These are phyloP conservation scores for Mycena galericulata DNA, from an alignment of 768 basidiomycete species.

Conservation along the genomic window DNA sequence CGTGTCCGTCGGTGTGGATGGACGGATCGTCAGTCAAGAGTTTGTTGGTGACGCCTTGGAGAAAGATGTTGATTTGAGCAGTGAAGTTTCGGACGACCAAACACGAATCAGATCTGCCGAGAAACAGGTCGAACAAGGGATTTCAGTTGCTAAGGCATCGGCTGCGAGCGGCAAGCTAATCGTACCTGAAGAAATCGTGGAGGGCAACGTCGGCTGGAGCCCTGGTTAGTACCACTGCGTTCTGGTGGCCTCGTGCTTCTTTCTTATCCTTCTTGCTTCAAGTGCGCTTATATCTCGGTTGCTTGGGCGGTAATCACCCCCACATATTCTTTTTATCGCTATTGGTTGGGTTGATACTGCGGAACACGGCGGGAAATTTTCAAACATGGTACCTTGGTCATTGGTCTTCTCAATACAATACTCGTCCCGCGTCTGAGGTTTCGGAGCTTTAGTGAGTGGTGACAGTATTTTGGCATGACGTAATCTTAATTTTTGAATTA, in stretches of 20 bases:
- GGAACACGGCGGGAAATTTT: conserved; percentile 41
- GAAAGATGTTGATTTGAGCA: not conserved
- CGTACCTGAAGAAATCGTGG: conserved; percentile 69
- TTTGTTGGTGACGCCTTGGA: conserved; percentile 45
- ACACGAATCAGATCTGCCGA: conserved; percentile 36
- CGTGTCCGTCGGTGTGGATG: conserved; percentile 45
- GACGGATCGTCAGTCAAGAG: conserved; percentile 54
- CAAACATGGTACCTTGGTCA: conserved; percentile 59
- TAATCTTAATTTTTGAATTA: too few species aligned
- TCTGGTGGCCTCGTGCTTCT: not conserved
- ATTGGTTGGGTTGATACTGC: conserved; percentile 40
- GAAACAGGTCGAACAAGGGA: conserved; percentile 39
- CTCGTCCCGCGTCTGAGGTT: conserved; percentile 46
- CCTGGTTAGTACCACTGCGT: not conserved
- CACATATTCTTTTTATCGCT: conserved; percentile 44
- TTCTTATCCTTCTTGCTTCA: not conserved
- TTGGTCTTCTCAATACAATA: conserved; percentile 59
- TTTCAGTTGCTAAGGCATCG: conserved; percentile 36
- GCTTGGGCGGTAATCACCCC: not conserved
- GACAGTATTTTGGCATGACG: not conserved
- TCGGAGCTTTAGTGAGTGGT: conserved; percentile 50
- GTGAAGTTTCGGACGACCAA: conserved; percentile 44
- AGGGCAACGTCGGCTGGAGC: conserved; percentile 61
- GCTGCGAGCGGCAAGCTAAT: conserved; percentile 65
- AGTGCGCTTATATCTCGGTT: conserved; percentile 9